Base-by-base conservation (phyloP, 2,329 filamentous ascomycete species). In the Camillea tinctor region DNA sequence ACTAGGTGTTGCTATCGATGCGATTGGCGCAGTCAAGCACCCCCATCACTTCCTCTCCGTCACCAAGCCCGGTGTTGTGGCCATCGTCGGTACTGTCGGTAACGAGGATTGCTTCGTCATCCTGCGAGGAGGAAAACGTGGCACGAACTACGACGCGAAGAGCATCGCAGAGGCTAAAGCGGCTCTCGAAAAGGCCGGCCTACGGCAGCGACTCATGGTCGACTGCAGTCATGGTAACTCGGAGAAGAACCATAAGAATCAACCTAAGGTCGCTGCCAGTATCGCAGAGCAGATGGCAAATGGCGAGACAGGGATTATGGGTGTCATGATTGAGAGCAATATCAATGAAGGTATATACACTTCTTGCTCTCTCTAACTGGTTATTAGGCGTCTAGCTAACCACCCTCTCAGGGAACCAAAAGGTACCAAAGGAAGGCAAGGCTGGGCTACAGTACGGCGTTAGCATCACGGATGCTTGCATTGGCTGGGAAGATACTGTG, bases 51-150 rank as follows among this genome's bases (percentile, higher is more conserved):
- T 99, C 84, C 84, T 99, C 69, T 96, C 93, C 5, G 94, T 98
- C 66, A 98, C 95, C 21, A 98, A 98, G 82, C 93, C 93, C 22
- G 95, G 95, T 67, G 88, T 97, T 24, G 94, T 94, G 50, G 92
- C 95, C 62, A 97, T 98, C 71, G 93, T 97, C 30, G 92, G 93
- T 66, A 99, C 95, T 0, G 88, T 89, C 24, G 95, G 95, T 62
- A 99, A 99, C 78, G 91, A 96, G 36, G 93, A 99, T 78, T 96
- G 94, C 81, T 99, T 97, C 77, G 92, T 96, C 58, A 97, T 99
- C 71, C 85, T 98, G 60, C 88, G 95, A 64, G 95, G 95, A 59
- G 95, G 95, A 57, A 96, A 90, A 69, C 91, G 89, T 77, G 95
- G 95, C 64, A 95, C 94, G 64, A 99, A 99, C 81, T 98, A 91